Evolutionary conservation across 2,329 filamentous ascomycete genomes (phyloP), one percentile per base, ranked within the genome.

Genomic region (Colletotrichum viniferum): DNA sequence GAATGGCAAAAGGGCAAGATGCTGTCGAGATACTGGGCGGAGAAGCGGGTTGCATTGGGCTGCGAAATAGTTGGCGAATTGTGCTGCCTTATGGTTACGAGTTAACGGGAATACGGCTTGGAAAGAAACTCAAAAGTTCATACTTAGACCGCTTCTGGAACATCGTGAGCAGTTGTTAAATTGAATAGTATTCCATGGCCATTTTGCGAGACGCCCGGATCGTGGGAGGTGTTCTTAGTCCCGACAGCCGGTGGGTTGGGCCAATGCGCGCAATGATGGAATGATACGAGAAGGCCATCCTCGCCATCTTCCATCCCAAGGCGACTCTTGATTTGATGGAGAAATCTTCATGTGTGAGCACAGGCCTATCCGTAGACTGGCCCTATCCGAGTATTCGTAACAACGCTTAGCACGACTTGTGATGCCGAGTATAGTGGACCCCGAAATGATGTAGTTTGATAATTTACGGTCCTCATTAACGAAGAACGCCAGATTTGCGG

Each of bases 11-110:
- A 7, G 6, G 4, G 4, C 16, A 5, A 18, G 7, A 43, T 43
- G 36, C 16, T 43, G 0, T 0, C 8, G 0, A 10, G 0, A 43
- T 43, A 0, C 0, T 43, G 36, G 36, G 0, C 7, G 10, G 36
- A 43, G 4, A 43, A n/a, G 36, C 16, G 3, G 36, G 36, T 1
- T 5, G 36, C 36, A n/a, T 5, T 1, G 16, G 4, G 8, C 0
- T 18, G 16, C 36, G 18, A 43, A 43, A 43, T 18, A 43, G 4
- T 43, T 18, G 4, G 16, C 36, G 8, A 43, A 0, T 18, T 0
- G 0, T 43, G 36, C 36, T 18, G 36, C 8, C 36, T 18, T 43
- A 8, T n/a, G 36, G 18, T 0, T n/a, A 5, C 16, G 36, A 43
- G 36, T 43, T 43, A 1, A 43, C 36, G 36, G 36, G 16, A 43